phyloP scores from a whole-genome alignment of 495 filamentous ascomycete species.

The Aspergillus haitiensis region DNA sequence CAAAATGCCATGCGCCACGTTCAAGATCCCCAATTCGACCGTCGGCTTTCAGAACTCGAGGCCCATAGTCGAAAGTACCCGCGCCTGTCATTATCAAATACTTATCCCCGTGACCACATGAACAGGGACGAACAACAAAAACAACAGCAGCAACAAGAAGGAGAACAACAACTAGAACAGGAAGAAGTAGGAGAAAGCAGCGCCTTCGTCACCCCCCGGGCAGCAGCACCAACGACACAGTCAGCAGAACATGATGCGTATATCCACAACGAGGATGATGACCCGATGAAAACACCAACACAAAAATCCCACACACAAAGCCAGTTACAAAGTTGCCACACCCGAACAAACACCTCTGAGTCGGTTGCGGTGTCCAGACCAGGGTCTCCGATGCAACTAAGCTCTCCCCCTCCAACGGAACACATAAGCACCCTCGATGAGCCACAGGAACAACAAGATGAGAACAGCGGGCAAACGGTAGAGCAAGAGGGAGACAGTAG shows the following conservation, averaged over 20 bases:
- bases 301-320: slow-evolving; percentile 27
- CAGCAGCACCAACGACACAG: slow-evolving; percentile 17
- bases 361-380: not conserved
- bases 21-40: slow-evolving; percentile 44
- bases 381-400: slow-evolving; percentile 39
- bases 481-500: not conserved
- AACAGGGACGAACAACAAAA: slow-evolving; percentile 22
- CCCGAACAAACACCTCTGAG: not conserved
- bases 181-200: not conserved
- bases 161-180: not conserved
- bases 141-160: slow-evolving; percentile 19
- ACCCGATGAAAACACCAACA: slow-evolving; percentile 29
- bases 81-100: slow-evolving; percentile 30
- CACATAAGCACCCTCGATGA: not conserved
- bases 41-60: slow-evolving; percentile 47
- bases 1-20: slow-evolving; percentile 49
- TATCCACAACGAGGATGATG: slow-evolving; percentile 9
- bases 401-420: slow-evolving; percentile 34
- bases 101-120: slow-evolving; percentile 23
- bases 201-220: slow-evolving; percentile 20
- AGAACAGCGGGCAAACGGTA: not conserved
- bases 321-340: not conserved
- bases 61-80: slow-evolving; percentile 46
- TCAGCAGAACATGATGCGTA: no score
- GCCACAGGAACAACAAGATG: not conserved